Evolutionary conservation across 176 grass and related monocot genomes (phyloP).

Genomic region (Musa itinerans): DNA sequence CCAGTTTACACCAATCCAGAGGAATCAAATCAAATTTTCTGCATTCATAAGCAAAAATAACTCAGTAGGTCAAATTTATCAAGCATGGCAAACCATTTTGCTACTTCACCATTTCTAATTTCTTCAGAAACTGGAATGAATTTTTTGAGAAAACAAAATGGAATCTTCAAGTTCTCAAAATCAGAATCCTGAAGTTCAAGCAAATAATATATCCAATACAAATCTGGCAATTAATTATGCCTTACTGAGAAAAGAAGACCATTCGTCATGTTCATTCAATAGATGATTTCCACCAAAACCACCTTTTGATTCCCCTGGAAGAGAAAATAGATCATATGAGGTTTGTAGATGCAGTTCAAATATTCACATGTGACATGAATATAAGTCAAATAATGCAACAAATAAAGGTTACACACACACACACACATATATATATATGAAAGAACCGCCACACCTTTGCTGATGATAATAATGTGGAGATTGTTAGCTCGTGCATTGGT

Average conservation of each 20-base stretch:
- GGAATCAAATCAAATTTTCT: too few relatives aligned
- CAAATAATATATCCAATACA: background rate
- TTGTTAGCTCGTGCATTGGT: conserved; percentile 44
- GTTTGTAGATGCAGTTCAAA: background rate
- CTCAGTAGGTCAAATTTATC: too few relatives aligned
- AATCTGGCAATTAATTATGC: background rate
- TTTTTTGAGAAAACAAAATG: too few relatives aligned
- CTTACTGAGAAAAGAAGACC: conserved; percentile 14
- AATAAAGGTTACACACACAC: background rate
- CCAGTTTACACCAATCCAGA: too few relatives aligned
- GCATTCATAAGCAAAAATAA: too few relatives aligned
- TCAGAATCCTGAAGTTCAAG: too few relatives aligned
- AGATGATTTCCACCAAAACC: conserved; percentile 6
- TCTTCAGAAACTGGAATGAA: too few relatives aligned
- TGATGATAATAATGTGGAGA: conserved; percentile 68
- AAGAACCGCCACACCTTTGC: conserved; percentile 34
- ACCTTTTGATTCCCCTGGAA: conserved; percentile 10
- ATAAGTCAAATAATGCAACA: background rate
- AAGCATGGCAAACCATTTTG: too few relatives aligned
- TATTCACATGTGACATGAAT: background rate
- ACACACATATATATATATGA: background rate
- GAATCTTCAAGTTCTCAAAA: too few relatives aligned
- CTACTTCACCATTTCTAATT: too few relatives aligned
- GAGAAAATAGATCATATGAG: background rate
- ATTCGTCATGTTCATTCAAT: background rate